Evolutionary conservation across 148 eudicot species (phyloP), one percentile per base, ranked within the genome.

Genomic region (Vaccinium corymbosum): DNA sequence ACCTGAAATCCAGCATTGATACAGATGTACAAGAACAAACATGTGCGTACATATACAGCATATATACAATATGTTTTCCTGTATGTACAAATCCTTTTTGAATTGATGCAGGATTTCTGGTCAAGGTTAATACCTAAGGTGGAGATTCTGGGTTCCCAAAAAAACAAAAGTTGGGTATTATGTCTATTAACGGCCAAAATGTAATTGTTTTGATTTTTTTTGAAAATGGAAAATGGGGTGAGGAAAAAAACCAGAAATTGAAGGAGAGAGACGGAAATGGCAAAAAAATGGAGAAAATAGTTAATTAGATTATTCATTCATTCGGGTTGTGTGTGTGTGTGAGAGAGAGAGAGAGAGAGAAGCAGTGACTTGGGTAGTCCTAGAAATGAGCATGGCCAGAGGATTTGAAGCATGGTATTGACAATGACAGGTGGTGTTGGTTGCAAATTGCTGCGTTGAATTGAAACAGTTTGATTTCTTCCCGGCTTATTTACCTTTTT

Each of bases 51-150:
- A 80, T 42, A 15, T 13, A 29, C 35, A 59, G 79, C 49, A 85
- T 61, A 35, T 14, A 51, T 12, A n/a, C 52, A 42, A 57, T 66
- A 25, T 81, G 61, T 76, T 25, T 8, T 11, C 17, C 42, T 87
- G 35, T 72, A 61, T 59, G 57, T 84, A 66, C 38, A 22, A 50
- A 82, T 51, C 51, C 25, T 73, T 70, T 76, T 46, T 61, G 68
- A 42, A 42, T 83, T 85, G 79, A 88, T 88, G 88, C 90, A 70
- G 90, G 88, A 83, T 49, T 75, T 83, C 81, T 88, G 87, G 84
- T 75, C 87, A 42, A 85, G 85, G 84, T 59, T 76, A 81, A 78
- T 75, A 46, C 76, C 79, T 82, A 75, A 79, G 82, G 74, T 57
- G 74, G 66, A 78, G 84, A 76, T 83, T 86, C 83, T 81, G 85